Conservation (phyloP, 208 protist genomes). For the Leishmania turanica region DNA sequence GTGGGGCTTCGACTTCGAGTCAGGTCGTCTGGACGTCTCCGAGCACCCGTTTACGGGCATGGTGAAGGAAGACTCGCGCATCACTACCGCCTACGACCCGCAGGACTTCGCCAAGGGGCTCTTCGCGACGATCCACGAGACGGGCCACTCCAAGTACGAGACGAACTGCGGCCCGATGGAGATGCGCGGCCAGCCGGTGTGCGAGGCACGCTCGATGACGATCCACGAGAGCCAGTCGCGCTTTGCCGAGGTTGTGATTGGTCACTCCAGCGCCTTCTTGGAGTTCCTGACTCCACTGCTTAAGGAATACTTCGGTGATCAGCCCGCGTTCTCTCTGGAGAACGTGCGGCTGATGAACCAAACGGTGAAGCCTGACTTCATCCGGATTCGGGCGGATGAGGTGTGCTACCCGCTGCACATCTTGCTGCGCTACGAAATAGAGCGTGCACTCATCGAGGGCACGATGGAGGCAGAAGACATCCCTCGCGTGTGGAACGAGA, state of each 20-base stretch:
- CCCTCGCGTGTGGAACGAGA: slow-evolving; percentile 81
- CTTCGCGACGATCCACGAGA: slow-evolving; percentile 83
- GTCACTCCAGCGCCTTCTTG: slow-evolving; percentile 54
- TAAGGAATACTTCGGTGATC: slow-evolving; percentile 53
- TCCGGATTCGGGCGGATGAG: slow-evolving; percentile 90
- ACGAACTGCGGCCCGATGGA: slow-evolving; percentile 67
- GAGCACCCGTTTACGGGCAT: slow-evolving; percentile 90
- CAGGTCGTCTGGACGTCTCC: slow-evolving; percentile 81
- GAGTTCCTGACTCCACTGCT: slow-evolving; percentile 56
- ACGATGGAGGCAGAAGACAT: slow-evolving; percentile 75
- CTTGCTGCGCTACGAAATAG: slow-evolving; percentile 90
- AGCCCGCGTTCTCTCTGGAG: slow-evolving; percentile 48
- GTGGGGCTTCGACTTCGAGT: slow-evolving; percentile 84
- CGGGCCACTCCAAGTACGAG: slow-evolving; percentile 90
- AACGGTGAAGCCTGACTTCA: slow-evolving; percentile 65
- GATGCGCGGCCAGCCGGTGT: slow-evolving; percentile 65
- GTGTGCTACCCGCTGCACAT: slow-evolving; percentile 92
- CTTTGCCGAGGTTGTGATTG: slow-evolving; percentile 80
- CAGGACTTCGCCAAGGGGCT: slow-evolving; percentile 54
- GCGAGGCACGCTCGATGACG: slow-evolving; percentile 54
- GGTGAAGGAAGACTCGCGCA: slow-evolving; percentile 75
- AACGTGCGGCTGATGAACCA: slow-evolving; percentile 60
- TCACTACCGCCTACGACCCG: slow-evolving; percentile 84
- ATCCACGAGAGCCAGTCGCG: slow-evolving; percentile 91
- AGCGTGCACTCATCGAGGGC: slow-evolving; percentile 85